phyloP scores from a whole-genome alignment of 805 yeast genomes.

The Saccharomycopsis sp. region DNA sequence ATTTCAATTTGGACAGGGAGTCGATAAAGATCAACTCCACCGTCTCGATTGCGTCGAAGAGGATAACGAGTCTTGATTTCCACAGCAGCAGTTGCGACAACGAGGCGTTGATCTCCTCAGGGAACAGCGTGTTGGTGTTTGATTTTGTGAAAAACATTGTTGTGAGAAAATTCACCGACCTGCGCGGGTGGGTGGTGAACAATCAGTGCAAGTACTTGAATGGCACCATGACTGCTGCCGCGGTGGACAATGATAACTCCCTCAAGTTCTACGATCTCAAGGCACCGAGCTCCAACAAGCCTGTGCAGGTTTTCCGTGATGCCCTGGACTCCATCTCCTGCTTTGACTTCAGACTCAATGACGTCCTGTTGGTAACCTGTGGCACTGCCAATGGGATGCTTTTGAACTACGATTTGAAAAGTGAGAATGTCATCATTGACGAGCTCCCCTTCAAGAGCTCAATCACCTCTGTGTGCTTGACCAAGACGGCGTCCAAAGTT shows the following conservation, averaged over 20 bases:
- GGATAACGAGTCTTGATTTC: conserved; percentile 2
- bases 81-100: not conserved
- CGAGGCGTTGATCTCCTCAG: conserved; percentile 10
- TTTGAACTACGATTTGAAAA: conserved; percentile 12
- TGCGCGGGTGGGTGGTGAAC: conserved; percentile 10
- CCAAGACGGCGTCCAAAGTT: not conserved
- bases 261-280: conserved; percentile 15
- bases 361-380: conserved; percentile 12
- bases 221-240: not conserved
- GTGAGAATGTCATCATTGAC: conserved; percentile 10
- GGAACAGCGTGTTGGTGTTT: conserved; percentile 7
- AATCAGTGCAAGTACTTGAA: conserved; percentile 8
- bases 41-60: conserved; percentile 9
- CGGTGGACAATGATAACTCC: conserved; percentile 12
- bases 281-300: conserved; percentile 7
- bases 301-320: conserved; percentile 11
- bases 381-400: conserved; percentile 16
- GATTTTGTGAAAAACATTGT: conserved; percentile 3
- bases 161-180: conserved; percentile 10
- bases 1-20: not conserved
- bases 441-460: not conserved
- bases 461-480: conserved; percentile 6
- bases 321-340: conserved; percentile 12
- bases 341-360: conserved; percentile 4
- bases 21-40: conserved; percentile 4